Percentiles rank a stretch among this genome's conserved stretches.
phyloP scores from a whole-genome alignment of 345 rosid species.

The Populus pruinosa region DNA sequence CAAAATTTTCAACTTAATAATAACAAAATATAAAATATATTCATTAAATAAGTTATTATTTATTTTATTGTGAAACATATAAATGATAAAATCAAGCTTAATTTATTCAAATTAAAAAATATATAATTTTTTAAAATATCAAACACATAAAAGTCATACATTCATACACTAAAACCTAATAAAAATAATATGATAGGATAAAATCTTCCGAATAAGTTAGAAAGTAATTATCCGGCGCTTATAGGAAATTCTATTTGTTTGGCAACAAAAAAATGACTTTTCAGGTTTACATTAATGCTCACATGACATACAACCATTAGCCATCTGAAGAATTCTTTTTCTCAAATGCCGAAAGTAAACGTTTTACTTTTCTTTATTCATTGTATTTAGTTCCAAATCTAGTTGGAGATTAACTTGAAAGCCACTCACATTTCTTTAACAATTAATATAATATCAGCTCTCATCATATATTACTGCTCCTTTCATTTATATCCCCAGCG shows the following conservation, averaged over 20 bases:
- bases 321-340: not conserved
- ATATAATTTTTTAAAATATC: no score
- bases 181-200: no score
- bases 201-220: not conserved
- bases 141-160: no score
- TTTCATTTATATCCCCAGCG: not conserved
- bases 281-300: not conserved
- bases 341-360: not conserved
- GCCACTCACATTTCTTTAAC: not conserved
- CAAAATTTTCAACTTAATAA: no score
- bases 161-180: no score
- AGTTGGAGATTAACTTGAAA: slow-evolving; percentile 3
- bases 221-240: not conserved
- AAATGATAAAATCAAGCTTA: no score
- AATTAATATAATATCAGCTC: not conserved
- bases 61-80: no score
- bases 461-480: not conserved
- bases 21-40: no score
- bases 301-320: not conserved
- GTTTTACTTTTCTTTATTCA: not conserved
- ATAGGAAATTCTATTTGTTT: not conserved
- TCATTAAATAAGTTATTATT: no score
- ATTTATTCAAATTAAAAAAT: no score
- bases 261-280: not conserved
- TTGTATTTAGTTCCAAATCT: not conserved